Percentiles rank a stretch among this genome's conserved stretches.
These are phyloP conservation scores for Russula ochroleuca DNA, from an alignment of 768 basidiomycete genomes.

Conservation along the genomic window DNA sequence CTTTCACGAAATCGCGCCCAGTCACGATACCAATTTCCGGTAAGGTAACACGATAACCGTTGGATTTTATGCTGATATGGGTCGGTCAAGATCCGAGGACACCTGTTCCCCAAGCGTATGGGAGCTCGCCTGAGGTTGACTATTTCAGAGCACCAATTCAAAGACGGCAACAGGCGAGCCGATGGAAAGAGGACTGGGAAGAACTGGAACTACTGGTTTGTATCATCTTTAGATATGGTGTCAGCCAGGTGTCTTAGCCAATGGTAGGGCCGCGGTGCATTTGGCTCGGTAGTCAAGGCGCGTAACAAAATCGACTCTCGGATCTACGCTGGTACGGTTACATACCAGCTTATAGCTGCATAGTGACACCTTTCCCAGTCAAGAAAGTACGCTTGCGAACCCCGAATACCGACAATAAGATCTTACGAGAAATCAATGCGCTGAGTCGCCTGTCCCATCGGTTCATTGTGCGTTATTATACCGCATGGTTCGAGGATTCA, in stretches of 20 bases:
- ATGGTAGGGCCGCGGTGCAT: conserved; percentile 76
- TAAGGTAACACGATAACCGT: conserved; percentile 6
- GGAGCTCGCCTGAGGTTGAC: conserved; percentile 60
- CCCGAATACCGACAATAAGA: conserved; percentile 76
- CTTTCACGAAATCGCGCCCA: conserved; percentile 16
- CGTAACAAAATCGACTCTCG: conserved; percentile 81
- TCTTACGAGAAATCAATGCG: conserved; percentile 87
- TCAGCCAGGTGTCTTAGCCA: not conserved
- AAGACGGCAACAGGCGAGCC: conserved; percentile 52
- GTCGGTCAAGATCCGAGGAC: conserved; percentile 43
- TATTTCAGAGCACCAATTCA: conserved; percentile 48
- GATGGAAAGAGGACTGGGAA: conserved; percentile 94
- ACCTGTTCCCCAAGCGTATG: conserved; percentile 43
- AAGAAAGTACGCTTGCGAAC: conserved; percentile 85
- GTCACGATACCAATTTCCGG: conserved; percentile 33
- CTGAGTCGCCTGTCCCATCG: conserved; percentile 84
- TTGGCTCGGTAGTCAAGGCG: conserved; percentile 94
- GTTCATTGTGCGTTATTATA: conserved; percentile 88
- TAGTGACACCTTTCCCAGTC: conserved; percentile 42
- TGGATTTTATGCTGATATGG: not conserved
- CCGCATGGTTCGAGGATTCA: conserved; percentile 80
- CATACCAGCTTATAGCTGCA: not conserved
- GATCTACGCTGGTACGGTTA: conserved; percentile 66
- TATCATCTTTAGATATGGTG: conserved; percentile 11
- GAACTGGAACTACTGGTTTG: conserved; percentile 77